These are phyloP conservation scores for Vanrija humicola DNA, from an alignment of 1,284 basidiomycete species.

Conservation along the genomic window DNA sequence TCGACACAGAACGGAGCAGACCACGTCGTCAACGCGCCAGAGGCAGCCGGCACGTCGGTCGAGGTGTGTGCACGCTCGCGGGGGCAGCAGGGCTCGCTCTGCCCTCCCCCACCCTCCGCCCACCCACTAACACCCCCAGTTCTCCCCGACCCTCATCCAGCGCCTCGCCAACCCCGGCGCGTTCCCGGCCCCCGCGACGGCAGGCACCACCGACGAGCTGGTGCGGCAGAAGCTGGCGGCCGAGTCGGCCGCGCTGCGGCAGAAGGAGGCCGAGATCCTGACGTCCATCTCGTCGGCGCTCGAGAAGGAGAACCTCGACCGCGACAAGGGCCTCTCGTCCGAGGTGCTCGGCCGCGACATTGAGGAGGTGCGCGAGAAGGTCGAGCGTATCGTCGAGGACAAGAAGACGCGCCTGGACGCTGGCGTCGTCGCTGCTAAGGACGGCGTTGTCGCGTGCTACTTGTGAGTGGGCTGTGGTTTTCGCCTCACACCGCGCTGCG, in stretches of 20 bases:
- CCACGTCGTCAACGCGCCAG: constrained; percentile 42
- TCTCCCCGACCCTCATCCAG: constrained; percentile 43
- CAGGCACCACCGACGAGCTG: constrained; percentile 34
- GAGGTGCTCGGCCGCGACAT: constrained; percentile 48
- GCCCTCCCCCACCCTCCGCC: not conserved
- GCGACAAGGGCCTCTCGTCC: constrained; percentile 45
- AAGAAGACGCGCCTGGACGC: constrained; percentile 30
- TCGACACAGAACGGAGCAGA: constrained; percentile 32
- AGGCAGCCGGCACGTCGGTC: constrained; percentile 37
- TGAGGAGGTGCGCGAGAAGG: constrained; percentile 49
- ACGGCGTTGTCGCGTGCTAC: constrained; percentile 46
- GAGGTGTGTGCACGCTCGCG: constrained; percentile 28
- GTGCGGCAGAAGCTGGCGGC: constrained; percentile 42
- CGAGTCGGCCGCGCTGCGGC: constrained; percentile 42
- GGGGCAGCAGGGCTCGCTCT: too few species aligned
- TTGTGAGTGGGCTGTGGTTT: constrained; percentile 31
- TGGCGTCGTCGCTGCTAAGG: constrained; percentile 33
- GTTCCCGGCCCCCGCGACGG: not conserved
- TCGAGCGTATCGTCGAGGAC: constrained; percentile 41
- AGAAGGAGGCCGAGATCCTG: constrained; percentile 47
- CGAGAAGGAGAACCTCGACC: constrained; percentile 50
- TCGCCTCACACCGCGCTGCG: not conserved
- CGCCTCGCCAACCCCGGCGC: constrained; percentile 29
- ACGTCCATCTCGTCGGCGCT: constrained; percentile 41
- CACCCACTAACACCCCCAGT: constrained; percentile 22